Conservation (phyloP, 352 stramenopile species). For the Thalassiosira oceanica region DNA sequence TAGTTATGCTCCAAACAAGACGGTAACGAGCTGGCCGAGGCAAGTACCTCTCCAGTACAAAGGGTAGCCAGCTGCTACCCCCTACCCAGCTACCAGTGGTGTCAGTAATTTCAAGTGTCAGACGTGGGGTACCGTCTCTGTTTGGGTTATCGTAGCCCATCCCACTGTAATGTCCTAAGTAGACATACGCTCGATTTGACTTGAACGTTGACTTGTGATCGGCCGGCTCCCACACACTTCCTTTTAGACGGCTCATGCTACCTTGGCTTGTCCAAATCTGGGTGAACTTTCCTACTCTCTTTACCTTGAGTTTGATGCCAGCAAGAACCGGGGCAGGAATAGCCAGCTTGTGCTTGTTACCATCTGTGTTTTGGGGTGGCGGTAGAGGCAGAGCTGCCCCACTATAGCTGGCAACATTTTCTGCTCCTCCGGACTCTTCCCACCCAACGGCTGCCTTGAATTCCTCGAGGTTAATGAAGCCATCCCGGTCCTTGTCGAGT, state of each 20-base stretch:
- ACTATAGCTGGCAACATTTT: conserved; percentile 61
- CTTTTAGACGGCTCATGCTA: conserved; percentile 83
- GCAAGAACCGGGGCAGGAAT: conserved; percentile 80
- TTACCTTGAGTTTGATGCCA: conserved; percentile 86
- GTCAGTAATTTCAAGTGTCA: conserved; percentile 85
- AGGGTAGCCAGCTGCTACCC: conserved; percentile 84
- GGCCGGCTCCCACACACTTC: conserved; percentile 83
- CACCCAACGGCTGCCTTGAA: conserved; percentile 88
- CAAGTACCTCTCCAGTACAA: conserved; percentile 84
- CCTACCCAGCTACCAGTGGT: conserved; percentile 82
- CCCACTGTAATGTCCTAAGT: conserved; percentile 83
- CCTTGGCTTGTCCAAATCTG: conserved; percentile 85
- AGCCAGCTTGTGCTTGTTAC: conserved; percentile 67
- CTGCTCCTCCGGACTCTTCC: conserved; percentile 71
- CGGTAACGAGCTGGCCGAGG: conserved; percentile 85
- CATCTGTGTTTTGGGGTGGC: conserved; percentile 71
- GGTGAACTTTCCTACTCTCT: conserved; percentile 80
- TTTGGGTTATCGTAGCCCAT: conserved; percentile 82
- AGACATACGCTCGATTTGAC: conserved; percentile 83
- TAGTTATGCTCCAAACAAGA: conserved; percentile 86
- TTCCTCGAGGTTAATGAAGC: conserved; percentile 87
- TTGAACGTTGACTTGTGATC: conserved; percentile 74
- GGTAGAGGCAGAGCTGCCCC: conserved; percentile 75
- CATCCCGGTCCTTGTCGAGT: conserved; percentile 86
- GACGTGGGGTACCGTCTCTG: conserved; percentile 67